phyloP scores from a whole-genome alignment of 2,329 filamentous ascomycete species.

The Pseudocercospora vitis region DNA sequence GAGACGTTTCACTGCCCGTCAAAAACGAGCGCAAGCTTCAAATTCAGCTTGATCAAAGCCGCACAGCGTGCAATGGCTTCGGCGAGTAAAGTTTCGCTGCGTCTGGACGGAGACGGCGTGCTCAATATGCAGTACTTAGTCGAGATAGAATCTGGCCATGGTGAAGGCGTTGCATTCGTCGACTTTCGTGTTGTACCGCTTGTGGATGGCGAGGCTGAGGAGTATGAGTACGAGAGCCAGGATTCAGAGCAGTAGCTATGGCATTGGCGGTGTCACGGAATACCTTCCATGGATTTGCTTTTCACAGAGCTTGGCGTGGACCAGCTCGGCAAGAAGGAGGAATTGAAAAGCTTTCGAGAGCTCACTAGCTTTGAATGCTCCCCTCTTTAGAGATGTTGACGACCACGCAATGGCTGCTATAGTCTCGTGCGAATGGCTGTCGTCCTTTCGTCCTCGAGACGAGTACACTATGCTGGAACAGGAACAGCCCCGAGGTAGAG shows the following conservation, averaged over 20 bases:
- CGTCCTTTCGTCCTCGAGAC: background rate
- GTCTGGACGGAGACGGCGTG: constrained; percentile 85
- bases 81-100: constrained; percentile 86
- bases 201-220: constrained; percentile 59
- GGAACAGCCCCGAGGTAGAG: background rate
- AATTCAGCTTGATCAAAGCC: constrained; percentile 81
- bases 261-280: background rate
- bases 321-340: background rate
- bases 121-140: constrained; percentile 96
- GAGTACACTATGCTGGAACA: background rate
- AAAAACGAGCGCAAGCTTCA: constrained; percentile 70
- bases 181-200: constrained; percentile 82
- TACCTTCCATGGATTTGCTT: background rate
- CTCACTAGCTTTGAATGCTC: background rate
- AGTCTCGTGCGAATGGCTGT: background rate
- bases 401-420: background rate
- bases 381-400: background rate
- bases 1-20: constrained; percentile 68
- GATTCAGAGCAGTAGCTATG: constrained; percentile 9
- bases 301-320: background rate
- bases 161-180: constrained; percentile 63
- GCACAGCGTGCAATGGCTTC: constrained; percentile 90
- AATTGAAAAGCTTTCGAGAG: background rate
- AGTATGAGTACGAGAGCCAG: constrained; percentile 31
- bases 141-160: constrained; percentile 63